Evolutionary conservation across 768 basidiomycete genomes (phyloP).

Genomic region (Trametes villosa): DNA sequence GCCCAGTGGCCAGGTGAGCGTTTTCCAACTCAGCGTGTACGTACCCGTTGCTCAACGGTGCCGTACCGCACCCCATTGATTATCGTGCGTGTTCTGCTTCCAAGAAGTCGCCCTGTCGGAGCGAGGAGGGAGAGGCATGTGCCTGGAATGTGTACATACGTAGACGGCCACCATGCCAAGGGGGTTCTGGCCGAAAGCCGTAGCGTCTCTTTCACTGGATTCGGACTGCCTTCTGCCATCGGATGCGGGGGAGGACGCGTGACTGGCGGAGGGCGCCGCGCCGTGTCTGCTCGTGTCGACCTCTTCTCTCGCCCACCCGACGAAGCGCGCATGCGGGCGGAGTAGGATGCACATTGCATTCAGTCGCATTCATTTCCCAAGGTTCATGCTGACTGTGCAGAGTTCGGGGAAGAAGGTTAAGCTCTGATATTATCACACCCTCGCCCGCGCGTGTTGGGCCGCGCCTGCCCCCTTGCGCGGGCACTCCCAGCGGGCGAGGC

Average conservation of each 20-base stretch:
- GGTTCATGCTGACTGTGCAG: slow-evolving; percentile 25
- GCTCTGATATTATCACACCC: slow-evolving; percentile 28
- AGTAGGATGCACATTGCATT: slow-evolving; percentile 5
- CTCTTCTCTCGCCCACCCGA: not conserved
- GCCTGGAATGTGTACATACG: slow-evolving; percentile 26
- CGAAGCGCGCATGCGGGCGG: slow-evolving; percentile 16
- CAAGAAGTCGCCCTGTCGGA: slow-evolving; percentile 19
- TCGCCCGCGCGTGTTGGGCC: slow-evolving; percentile 25
- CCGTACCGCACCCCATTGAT: slow-evolving; percentile 18
- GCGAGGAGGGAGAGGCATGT: slow-evolving; percentile 16
- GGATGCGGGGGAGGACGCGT: slow-evolving; percentile 17
- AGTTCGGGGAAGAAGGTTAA: slow-evolving; percentile 30
- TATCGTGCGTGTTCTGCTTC: slow-evolving; percentile 13
- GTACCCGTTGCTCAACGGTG: slow-evolving; percentile 19
- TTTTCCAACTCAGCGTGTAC: slow-evolving; percentile 17
- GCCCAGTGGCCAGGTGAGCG: slow-evolving; percentile 12
- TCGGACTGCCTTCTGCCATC: slow-evolving; percentile 15
- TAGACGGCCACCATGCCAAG: slow-evolving; percentile 21
- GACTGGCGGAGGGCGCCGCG: slow-evolving; percentile 4
- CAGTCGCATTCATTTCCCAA: slow-evolving; percentile 19
- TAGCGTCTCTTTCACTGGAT: slow-evolving; percentile 19
- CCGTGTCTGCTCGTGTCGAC: not conserved
- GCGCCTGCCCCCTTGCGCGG: slow-evolving; percentile 32
- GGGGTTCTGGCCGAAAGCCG: slow-evolving; percentile 21
- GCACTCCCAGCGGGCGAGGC: slow-evolving; percentile 29